Evolutionary conservation across 2,329 filamentous ascomycete species (phyloP).

Genomic region (Lachnum nothofagi): DNA sequence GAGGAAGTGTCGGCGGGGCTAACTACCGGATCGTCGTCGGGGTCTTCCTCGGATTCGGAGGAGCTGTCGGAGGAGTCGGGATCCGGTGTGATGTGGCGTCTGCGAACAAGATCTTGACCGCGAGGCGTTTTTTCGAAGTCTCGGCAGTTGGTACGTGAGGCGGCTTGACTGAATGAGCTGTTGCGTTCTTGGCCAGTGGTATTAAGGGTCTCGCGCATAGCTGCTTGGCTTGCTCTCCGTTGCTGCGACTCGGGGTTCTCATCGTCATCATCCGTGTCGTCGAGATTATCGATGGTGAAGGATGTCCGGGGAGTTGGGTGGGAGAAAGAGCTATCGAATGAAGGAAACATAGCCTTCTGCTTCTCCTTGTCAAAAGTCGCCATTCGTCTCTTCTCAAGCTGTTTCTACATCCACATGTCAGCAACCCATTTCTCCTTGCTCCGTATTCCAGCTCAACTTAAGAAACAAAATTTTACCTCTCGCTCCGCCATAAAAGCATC

Average conservation of each 20-base stretch:
- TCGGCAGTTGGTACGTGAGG: not conserved
- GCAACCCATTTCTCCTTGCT: too few relatives aligned
- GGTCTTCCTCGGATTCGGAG: slow-evolving; percentile 1
- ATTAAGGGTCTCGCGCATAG: not conserved
- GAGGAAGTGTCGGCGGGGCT: too few relatives aligned
- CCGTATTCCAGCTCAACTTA: too few relatives aligned
- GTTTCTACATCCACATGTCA: not conserved
- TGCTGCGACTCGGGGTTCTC: not conserved
- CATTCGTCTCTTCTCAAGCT: not conserved
- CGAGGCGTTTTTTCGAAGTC: not conserved
- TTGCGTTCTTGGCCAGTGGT: not conserved
- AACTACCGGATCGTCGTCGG: not conserved
- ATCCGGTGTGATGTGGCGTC: not conserved
- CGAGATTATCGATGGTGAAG: not conserved
- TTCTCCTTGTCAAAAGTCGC: not conserved
- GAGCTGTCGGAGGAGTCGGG: not conserved
- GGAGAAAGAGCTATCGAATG: not conserved
- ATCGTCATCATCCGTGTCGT: not conserved
- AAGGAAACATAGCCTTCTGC: not conserved
- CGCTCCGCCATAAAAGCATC: slow-evolving; percentile 14
- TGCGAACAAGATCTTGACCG: not conserved
- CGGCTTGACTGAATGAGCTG: not conserved
- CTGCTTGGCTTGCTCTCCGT: not conserved
- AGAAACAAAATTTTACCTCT: not conserved
- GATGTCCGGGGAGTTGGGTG: not conserved